phyloP scores from a whole-genome alignment of 192 early-diverging fungal genomes.

The Funneliformis geosporum region DNA sequence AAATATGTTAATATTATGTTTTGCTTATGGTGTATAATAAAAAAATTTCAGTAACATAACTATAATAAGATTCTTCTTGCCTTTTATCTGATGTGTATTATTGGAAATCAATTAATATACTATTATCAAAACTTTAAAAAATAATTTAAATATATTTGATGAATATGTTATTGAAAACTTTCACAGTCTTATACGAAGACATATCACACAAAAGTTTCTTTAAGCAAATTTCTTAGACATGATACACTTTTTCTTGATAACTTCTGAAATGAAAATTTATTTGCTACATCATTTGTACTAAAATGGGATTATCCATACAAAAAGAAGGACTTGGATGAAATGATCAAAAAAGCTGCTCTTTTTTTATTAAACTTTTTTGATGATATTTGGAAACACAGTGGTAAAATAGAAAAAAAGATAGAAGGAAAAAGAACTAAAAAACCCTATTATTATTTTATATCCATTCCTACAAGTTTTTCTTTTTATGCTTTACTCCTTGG shows the following conservation, averaged over 20 bases:
- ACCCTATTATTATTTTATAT: background rate
- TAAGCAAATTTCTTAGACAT: background rate
- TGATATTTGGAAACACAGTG: background rate
- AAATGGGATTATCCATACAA: background rate
- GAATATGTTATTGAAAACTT: slow-evolving; percentile 3
- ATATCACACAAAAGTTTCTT: background rate
- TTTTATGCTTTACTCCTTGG: background rate
- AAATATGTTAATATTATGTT: background rate
- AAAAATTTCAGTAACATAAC: background rate
- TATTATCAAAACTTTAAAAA: slow-evolving; percentile 10
- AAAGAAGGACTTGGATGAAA: slow-evolving; percentile 3
- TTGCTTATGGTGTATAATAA: background rate
- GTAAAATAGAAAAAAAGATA: background rate
- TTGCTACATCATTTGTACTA: background rate
- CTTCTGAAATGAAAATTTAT: background rate
- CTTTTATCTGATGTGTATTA: slow-evolving; percentile 11
- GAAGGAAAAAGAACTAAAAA: background rate
- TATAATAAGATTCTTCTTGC: slow-evolving; percentile 8
- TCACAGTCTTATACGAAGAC: background rate
- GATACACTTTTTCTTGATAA: background rate
- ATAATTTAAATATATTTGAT: slow-evolving; percentile 10
- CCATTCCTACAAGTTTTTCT: background rate
- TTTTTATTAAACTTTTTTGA: slow-evolving; percentile 9
- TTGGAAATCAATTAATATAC: slow-evolving; percentile 17
- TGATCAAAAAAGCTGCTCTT: background rate